These are phyloP conservation scores for Solanum medicagineum DNA, from an alignment of 257 asterid species.

Conservation along the genomic window DNA sequence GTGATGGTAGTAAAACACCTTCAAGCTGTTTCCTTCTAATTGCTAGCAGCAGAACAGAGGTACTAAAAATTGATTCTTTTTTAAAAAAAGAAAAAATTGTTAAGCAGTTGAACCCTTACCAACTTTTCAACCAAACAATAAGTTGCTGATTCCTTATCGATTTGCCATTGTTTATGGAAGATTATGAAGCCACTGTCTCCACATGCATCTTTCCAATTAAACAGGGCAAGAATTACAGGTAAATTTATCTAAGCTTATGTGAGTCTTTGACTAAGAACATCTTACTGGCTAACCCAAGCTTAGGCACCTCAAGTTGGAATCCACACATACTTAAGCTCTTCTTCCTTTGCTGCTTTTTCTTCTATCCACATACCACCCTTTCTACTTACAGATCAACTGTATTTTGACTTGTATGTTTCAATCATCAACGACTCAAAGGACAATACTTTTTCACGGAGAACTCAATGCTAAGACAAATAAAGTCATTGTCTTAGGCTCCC, in stretches of 20 bases:
- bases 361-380: not conserved
- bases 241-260: not conserved
- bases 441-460: not conserved
- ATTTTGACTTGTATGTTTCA: not conserved
- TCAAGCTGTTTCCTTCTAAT: not conserved
- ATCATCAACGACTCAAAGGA: not conserved
- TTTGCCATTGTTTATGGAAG: not conserved
- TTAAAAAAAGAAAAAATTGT: not conserved
- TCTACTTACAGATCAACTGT: not conserved
- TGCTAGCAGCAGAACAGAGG: not conserved
- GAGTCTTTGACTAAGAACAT: not conserved
- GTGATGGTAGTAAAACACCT: not conserved
- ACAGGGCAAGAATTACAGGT: not conserved
- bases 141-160: not conserved
- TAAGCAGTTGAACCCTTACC: not conserved
- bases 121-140: not conserved
- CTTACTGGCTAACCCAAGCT: not conserved
- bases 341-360: not conserved
- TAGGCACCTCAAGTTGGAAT: not conserved
- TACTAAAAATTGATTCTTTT: not conserved
- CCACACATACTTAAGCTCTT: not conserved
- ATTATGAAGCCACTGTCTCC: not conserved
- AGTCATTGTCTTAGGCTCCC: not conserved
- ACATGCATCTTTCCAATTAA: not conserved
- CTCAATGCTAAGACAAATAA: not conserved